Percentiles rank a stretch among this genome's conserved stretches.
phyloP scores from a whole-genome alignment of 352 stramenopile species.

The Pythium volutum region DNA sequence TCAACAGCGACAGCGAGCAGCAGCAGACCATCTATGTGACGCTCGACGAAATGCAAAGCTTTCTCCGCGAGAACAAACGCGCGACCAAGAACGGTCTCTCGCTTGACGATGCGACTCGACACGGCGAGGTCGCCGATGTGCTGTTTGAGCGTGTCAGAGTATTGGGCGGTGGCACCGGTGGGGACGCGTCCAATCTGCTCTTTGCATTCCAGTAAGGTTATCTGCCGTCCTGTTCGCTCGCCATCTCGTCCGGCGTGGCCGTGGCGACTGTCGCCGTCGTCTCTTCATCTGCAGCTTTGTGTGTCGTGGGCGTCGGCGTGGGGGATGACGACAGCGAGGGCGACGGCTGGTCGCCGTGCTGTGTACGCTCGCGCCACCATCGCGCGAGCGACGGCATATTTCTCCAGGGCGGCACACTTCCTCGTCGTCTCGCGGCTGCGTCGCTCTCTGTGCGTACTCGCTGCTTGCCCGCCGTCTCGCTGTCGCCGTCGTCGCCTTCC shows the following conservation, averaged over 20 bases:
- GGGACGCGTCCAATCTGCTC: slow-evolving; percentile 40
- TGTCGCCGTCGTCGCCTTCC: slow-evolving; percentile 1
- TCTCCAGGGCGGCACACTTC: slow-evolving; percentile 42
- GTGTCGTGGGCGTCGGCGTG: background rate
- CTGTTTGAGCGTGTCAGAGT: slow-evolving; percentile 63
- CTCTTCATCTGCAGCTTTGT: background rate
- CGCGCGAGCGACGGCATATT: slow-evolving; percentile 67
- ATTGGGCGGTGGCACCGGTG: slow-evolving; percentile 28
- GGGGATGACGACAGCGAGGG: background rate
- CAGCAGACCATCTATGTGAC: slow-evolving; percentile 77
- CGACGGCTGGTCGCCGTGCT: background rate
- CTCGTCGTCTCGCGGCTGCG: slow-evolving; percentile 1
- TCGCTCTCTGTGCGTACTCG: slow-evolving; percentile 25
- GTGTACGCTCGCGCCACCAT: slow-evolving; percentile 64
- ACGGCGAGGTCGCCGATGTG: slow-evolving; percentile 47
- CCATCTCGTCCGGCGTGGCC: background rate
- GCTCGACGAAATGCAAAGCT: slow-evolving; percentile 51
- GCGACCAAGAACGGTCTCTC: slow-evolving; percentile 18
- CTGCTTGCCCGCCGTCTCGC: slow-evolving; percentile 26
- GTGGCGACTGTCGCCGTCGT: background rate
- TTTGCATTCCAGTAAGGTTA: slow-evolving; percentile 57
- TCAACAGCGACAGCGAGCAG: slow-evolving; percentile 78
- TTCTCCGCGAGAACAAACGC: slow-evolving; percentile 48
- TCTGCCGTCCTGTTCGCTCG: background rate
- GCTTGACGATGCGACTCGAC: slow-evolving; percentile 30